These are phyloP conservation scores for Papilionanthe hybrid DNA, from an alignment of 116 monocot species.

Conservation along the genomic window DNA sequence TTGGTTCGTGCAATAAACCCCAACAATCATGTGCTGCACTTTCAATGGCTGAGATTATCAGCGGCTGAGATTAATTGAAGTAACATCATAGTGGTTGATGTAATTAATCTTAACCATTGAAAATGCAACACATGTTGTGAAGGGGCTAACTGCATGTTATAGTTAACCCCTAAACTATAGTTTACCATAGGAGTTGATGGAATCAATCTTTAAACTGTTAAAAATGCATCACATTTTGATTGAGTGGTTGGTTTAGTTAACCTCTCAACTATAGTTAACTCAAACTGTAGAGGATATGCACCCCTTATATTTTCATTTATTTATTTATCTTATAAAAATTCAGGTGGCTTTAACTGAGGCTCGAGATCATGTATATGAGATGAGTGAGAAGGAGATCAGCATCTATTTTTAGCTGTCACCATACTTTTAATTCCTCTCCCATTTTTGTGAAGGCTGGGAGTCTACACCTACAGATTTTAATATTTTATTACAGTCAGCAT, in stretches of 20 bases:
- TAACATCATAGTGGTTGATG: too few relatives aligned
- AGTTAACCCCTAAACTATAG: too few relatives aligned
- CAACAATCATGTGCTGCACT: not conserved
- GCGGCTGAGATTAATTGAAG: too few relatives aligned
- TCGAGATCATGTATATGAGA: conserved; percentile 90
- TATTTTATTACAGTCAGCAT: not conserved
- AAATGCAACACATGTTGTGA: too few relatives aligned
- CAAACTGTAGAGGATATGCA: not conserved
- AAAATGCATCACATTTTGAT: too few relatives aligned
- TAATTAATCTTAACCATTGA: too few relatives aligned
- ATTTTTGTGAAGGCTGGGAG: not conserved
- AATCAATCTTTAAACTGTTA: not conserved
- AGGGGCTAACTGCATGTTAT: too few relatives aligned
- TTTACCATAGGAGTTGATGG: not conserved
- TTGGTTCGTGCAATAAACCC: not conserved
- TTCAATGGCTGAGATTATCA: not conserved
- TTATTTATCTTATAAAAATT: not conserved
- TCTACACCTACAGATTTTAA: not conserved
- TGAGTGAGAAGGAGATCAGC: conserved; percentile 84
- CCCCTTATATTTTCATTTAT: not conserved
- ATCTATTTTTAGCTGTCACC: conserved; percentile 61
- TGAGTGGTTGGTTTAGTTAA: not conserved
- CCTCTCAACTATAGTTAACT: not conserved
- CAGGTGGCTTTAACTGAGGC: conserved; percentile 98
- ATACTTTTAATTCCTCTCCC: not conserved